Percentiles rank a stretch among this genome's conserved stretches.
Evolutionary conservation across 2,329 filamentous ascomycete species (phyloP).

Genomic region (Fusarium fujikuroi): DNA sequence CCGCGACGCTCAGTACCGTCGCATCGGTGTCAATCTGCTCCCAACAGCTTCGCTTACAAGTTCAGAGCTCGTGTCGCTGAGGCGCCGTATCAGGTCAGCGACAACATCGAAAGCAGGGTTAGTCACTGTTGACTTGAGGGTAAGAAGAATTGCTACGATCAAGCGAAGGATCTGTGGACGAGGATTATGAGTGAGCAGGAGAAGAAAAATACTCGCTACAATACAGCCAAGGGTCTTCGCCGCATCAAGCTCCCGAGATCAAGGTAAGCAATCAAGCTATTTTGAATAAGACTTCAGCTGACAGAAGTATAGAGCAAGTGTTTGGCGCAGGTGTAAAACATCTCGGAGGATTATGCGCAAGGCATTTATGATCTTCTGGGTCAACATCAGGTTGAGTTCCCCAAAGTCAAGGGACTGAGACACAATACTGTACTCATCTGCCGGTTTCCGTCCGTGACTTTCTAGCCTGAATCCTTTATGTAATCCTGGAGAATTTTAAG

Average conservation of each 20-base stretch:
- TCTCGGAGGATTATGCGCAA: slow-evolving; percentile 1
- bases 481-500: background rate
- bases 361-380: background rate
- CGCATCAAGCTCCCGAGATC: background rate
- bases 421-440: too few species aligned
- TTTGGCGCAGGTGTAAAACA: background rate
- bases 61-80: slow-evolving; percentile 2
- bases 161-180: background rate
- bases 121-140: slow-evolving; percentile 4
- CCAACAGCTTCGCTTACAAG: slow-evolving; percentile 8
- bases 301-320: background rate
- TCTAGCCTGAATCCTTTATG: background rate
- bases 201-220: slow-evolving; percentile 11
- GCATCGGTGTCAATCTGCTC: background rate
- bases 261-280: background rate
- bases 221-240: background rate
- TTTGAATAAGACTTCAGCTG: rapidly evolving
- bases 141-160: slow-evolving; percentile 5
- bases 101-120: background rate
- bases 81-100: slow-evolving; percentile 2
- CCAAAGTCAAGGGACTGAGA: background rate
- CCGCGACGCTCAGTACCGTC: slow-evolving; percentile 7
- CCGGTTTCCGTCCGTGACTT: background rate
- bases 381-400: background rate
- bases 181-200: slow-evolving; percentile 2